Conservation (phyloP, 495 filamentous ascomycete species). For the Pyronema omphalodes region DNA sequence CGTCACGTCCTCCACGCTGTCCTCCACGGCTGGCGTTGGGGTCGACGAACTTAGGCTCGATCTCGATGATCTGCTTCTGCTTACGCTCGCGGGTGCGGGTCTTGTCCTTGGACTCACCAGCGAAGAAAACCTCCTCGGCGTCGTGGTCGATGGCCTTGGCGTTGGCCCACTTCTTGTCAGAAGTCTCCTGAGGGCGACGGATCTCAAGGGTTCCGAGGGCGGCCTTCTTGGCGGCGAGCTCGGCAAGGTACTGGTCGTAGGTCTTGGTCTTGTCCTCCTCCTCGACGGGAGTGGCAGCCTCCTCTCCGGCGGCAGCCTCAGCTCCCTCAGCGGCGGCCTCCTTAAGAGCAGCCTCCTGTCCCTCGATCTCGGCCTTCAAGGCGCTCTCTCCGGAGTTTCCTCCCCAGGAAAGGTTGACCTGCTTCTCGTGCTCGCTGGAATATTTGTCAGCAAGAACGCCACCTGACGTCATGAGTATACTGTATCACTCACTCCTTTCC, state of each 20-base stretch:
- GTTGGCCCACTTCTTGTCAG: slow-evolving; percentile 77
- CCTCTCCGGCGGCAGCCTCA: slow-evolving; percentile 29
- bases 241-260: slow-evolving; percentile 69
- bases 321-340: slow-evolving; percentile 47
- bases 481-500: no score
- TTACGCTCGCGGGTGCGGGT: slow-evolving; percentile 70
- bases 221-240: slow-evolving; percentile 61
- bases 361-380: slow-evolving; percentile 74
- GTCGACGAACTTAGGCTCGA: slow-evolving; percentile 67
- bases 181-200: slow-evolving; percentile 67
- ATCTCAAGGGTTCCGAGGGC: slow-evolving; percentile 47
- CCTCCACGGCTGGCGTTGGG: slow-evolving; percentile 31
- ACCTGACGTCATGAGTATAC: slow-evolving; percentile 28
- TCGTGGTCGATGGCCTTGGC: slow-evolving; percentile 60
- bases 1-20: slow-evolving; percentile 23
- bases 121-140: slow-evolving; percentile 54
- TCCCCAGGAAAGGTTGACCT: slow-evolving; percentile 81
- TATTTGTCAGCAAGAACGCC: slow-evolving; percentile 10
- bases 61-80: slow-evolving; percentile 71
- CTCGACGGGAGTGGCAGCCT: slow-evolving; percentile 32
- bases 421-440: slow-evolving; percentile 71
- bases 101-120: slow-evolving; percentile 63
- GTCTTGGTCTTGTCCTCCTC: slow-evolving; percentile 76
- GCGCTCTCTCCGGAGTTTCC: slow-evolving; percentile 58
- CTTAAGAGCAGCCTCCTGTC: slow-evolving; percentile 62